These are phyloP conservation scores for Trichoderma sp. DNA, from an alignment of 2,329 filamentous ascomycete genomes.

Conservation along the genomic window DNA sequence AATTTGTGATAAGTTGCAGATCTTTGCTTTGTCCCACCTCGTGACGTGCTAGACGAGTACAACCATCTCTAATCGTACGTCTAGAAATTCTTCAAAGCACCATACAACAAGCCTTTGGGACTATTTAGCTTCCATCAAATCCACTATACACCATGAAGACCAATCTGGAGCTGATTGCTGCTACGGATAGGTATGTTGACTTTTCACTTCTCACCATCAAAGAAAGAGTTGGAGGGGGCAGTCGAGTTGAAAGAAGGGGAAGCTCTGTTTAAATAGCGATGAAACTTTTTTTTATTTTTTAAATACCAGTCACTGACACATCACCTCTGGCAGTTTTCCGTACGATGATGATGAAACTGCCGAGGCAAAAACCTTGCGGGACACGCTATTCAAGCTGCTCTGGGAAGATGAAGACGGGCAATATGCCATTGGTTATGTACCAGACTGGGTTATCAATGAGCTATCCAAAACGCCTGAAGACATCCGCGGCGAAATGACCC, in stretches of 20 bases:
- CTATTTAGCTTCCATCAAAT: not conserved
- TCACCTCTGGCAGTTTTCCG: slow-evolving; percentile 65
- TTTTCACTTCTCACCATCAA: not conserved
- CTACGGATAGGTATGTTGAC: slow-evolving; percentile 55
- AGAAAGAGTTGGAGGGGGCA: not conserved
- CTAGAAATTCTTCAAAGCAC: not conserved
- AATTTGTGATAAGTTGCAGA: not conserved
- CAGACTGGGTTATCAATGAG: slow-evolving; percentile 51
- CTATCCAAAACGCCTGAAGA: slow-evolving; percentile 50
- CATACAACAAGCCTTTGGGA: not conserved
- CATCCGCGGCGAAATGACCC: slow-evolving; percentile 59
- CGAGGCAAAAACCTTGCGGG: slow-evolving; percentile 56
- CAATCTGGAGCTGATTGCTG: slow-evolving; percentile 55
- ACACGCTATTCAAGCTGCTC: slow-evolving; percentile 66
- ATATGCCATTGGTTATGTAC: slow-evolving; percentile 64
- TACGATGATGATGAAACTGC: slow-evolving; percentile 64
- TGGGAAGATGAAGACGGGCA: slow-evolving; percentile 65
- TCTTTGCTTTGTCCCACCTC: not conserved
- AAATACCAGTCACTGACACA: not conserved
- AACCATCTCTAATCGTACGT: not conserved
- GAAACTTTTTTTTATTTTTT: not conserved
- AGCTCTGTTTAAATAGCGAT: not conserved
- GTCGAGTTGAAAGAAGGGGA: too few species aligned
- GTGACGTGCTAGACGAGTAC: not conserved
- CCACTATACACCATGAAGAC: slow-evolving; percentile 30